Base-by-base conservation (phyloP, 2,329 filamentous ascomycete species). In the Tricladium varicosporioides region DNA sequence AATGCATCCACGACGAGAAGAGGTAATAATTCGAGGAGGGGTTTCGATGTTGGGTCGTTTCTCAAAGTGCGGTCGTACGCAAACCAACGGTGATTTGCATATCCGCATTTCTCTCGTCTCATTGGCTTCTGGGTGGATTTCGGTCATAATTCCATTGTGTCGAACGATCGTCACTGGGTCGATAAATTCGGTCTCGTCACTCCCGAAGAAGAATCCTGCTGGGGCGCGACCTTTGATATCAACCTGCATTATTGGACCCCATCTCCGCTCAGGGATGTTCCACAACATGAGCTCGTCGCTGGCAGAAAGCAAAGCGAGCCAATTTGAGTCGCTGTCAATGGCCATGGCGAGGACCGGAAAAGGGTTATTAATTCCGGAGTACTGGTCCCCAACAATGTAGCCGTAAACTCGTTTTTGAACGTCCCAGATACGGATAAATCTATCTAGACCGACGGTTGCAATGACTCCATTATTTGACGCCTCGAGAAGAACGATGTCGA, bases 371-470 rank as follows among this genome's bases (percentile, higher is more conserved):
- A 67, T 54, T n/a, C 75, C 73, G 11, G 72, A 71, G 1, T 64
- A 58, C 0, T 67, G 66, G 36, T 70, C 67, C 52, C 74, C 64
- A 32, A 73, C 67, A 57, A 75, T 62, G 55, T 77, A 73, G 16
- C 78, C 71, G 22, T 74, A 72, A 50, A 79, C 50, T 5, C 61
- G 56, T 16, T 64, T 60, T 13, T 64, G 79, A 15, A 85, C 70
- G 65, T 86, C 77, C 86, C 87, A 90, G 1, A 90, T 75, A 14
- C 83, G 80, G 13, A 91, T 84, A 10, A 79, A 76, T 48, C 88
- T 80, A 66, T 93, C 90, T 1, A 93, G 75, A 0, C 86, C 87
- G 40, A 89, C 80, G 1, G 88, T 89, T 5, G 87, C 81, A 18
- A 92, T 72, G 52, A 87, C 78, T 0, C 88, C 88, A 51, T 82